A percentile compares a stretch with the other conserved stretches of the same genome.
These are phyloP conservation scores for Aurinia saxatilis DNA, from an alignment of 345 rosid species.

Conservation along the genomic window DNA sequence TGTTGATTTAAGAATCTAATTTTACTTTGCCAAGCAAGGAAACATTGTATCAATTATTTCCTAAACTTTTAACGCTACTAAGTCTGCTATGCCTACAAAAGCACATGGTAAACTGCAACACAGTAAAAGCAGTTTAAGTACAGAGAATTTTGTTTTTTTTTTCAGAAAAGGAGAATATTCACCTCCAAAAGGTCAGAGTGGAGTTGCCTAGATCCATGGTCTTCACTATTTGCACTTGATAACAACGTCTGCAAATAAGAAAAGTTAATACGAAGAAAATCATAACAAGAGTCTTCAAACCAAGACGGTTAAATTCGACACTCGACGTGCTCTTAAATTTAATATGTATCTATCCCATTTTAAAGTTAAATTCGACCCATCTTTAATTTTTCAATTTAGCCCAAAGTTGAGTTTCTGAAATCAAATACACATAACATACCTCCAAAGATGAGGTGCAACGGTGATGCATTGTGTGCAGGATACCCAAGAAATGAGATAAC, in stretches of 20 bases:
- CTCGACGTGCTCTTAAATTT: background rate
- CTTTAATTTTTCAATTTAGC: background rate
- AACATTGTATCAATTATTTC: background rate
- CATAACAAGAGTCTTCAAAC: background rate
- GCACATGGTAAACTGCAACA: background rate
- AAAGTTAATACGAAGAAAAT: background rate
- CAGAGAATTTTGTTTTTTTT: background rate
- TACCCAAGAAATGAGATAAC: constrained; percentile 62
- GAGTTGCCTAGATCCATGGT: constrained; percentile 35
- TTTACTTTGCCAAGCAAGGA: background rate
- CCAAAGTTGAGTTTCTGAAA: background rate
- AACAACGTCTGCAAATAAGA: constrained; percentile 42
- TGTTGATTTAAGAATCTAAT: background rate
- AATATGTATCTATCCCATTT: background rate
- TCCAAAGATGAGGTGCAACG: constrained; percentile 76
- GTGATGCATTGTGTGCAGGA: constrained; percentile 74
- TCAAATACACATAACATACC: constrained; percentile 36
- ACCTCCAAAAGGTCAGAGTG: constrained; percentile 75
- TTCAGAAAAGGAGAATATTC: constrained; percentile 1
- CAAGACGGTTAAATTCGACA: background rate
- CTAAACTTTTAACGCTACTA: background rate
- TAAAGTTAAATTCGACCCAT: too few species aligned
- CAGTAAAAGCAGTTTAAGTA: background rate
- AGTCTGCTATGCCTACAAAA: background rate
- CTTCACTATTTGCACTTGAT: constrained; percentile 40